Base-by-base conservation (phyloP, 2,329 filamentous ascomycete species). In the Botrytis deweyae region DNA sequence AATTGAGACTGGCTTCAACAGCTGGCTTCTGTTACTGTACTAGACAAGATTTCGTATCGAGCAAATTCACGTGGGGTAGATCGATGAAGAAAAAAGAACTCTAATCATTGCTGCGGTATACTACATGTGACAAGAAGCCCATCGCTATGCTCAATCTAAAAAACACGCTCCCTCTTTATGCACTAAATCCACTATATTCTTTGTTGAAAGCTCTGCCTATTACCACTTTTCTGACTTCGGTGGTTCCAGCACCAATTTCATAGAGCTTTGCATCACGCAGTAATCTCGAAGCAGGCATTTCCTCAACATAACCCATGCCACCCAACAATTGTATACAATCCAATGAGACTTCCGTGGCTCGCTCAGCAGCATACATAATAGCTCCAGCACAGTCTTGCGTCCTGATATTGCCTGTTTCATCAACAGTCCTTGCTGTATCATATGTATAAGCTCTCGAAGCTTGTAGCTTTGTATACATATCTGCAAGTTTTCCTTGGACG, bases 191-290 rank as follows among this genome's bases (percentile, higher is more conserved):
- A 55, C 75, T 77, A 70, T 80, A 81, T 68, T 81, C 79, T 66
- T 80, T 80, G 67, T 80, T 81, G 69, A 81, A 81, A 1, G 77
- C 78, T 68, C 79, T 77, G 42, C 96, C 95, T 81, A 99, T 97
- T 7, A 99, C 94, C 90, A 98, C 97, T 77, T 95, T 88, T 77
- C 96, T 87, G 69, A 99, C 91, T 84, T 99, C 96, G 75, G 94
- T 97, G 5, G 96, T 98, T 9, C 96, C 96, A 8, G 96, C 96
- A 1, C 96, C 96, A 81, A 99, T 98, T 84, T 98, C 96, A 82
- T 99, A 99, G 75, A 99, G 83, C 82, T 91, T 91, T 52, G 89
- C 89, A 83, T 91, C 89, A 80, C 96, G 85, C 78, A 98, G 83
- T 77, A 98, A 87, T 76, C 95, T 87, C 36, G 95, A 97, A 0